These are phyloP conservation scores for Samsoniella hepiali DNA, from an alignment of 2,329 filamentous ascomycete genomes.

Conservation along the genomic window DNA sequence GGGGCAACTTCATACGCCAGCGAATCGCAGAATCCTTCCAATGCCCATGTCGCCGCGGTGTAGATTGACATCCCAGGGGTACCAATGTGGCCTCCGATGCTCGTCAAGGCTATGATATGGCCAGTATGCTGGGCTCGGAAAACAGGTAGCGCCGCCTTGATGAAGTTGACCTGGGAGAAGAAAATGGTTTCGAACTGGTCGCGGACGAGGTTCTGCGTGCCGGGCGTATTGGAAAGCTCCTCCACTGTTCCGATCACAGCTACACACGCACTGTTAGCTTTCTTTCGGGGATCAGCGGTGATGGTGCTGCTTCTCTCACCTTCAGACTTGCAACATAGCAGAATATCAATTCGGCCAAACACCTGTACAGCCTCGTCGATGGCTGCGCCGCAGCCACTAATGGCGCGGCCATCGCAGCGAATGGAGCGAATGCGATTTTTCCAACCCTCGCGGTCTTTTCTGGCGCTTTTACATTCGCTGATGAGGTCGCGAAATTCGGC, in stretches of 20 bases:
- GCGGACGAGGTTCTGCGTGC: conserved; percentile 73
- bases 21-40: conserved; percentile 94
- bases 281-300: neutral
- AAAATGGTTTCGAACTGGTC: conserved; percentile 95
- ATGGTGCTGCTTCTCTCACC: conserved; percentile 44
- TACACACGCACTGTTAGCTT: conserved; percentile 31
- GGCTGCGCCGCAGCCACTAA: conserved; percentile 76
- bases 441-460: conserved; percentile 72
- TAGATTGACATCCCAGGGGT: conserved; percentile 90
- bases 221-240: conserved; percentile 71
- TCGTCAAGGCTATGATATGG: conserved; percentile 86
- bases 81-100: conserved; percentile 87
- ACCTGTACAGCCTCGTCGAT: conserved; percentile 80
- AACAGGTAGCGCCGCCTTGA: conserved; percentile 79
- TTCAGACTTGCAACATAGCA: conserved; percentile 87
- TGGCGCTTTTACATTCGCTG: conserved; percentile 60
- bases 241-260: conserved; percentile 88
- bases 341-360: conserved; percentile 84
- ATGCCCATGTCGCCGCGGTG: conserved; percentile 87
- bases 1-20: conserved; percentile 94
- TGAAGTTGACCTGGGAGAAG: conserved; percentile 94
- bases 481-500: conserved; percentile 78
- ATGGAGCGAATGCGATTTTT: conserved; percentile 70
- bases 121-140: conserved; percentile 79
- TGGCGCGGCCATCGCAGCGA: conserved; percentile 58